A percentile compares a stretch with the other conserved stretches of the same genome.
Conservation (phyloP, 352 stramenopile species). For the Globisporangium alternatum region DNA sequence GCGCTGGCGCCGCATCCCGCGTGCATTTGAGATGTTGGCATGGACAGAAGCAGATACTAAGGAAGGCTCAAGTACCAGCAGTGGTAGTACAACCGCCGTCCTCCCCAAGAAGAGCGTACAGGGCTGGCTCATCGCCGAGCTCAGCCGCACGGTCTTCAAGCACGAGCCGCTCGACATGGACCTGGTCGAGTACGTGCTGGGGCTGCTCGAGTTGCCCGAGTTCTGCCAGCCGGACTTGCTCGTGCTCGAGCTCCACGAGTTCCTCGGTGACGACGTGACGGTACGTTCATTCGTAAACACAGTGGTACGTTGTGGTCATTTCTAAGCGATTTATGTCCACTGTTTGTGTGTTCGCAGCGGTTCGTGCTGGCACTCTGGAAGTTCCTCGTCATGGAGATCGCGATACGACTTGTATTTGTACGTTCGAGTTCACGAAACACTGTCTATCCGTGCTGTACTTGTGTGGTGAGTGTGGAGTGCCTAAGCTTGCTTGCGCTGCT, state of each 20-base stretch:
- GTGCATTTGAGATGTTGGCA: constrained; percentile 32
- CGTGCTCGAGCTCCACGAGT: constrained; percentile 63
- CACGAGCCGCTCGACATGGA: constrained; percentile 46
- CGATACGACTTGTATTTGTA: constrained; percentile 48
- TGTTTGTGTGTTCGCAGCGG: constrained; percentile 28
- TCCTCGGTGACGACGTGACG: constrained; percentile 37
- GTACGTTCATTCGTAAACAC: constrained; percentile 21
- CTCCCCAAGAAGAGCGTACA: constrained; percentile 22
- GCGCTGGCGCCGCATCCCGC: constrained; percentile 49
- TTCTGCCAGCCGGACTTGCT: constrained; percentile 70
- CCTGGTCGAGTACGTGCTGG: constrained; percentile 61
- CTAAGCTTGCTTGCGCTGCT: background rate
- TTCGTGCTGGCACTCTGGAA: constrained; percentile 76
- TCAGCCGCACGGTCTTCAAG: constrained; percentile 33
- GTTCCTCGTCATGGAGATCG: constrained; percentile 69
- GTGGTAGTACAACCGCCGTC: background rate
- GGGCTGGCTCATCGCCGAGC: constrained; percentile 44
- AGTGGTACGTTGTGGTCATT: too few relatives aligned
- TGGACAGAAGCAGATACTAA: constrained; percentile 14
- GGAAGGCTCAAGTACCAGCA: background rate
- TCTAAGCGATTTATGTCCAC: too few relatives aligned
- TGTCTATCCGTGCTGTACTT: background rate
- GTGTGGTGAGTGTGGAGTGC: background rate
- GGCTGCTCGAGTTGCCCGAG: constrained; percentile 65
- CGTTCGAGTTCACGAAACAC: constrained; percentile 12